A percentile compares a stretch with the other conserved stretches of the same genome.
phyloP scores from a whole-genome alignment of 495 filamentous ascomycete species.

The Hypoxylon trugodes region DNA sequence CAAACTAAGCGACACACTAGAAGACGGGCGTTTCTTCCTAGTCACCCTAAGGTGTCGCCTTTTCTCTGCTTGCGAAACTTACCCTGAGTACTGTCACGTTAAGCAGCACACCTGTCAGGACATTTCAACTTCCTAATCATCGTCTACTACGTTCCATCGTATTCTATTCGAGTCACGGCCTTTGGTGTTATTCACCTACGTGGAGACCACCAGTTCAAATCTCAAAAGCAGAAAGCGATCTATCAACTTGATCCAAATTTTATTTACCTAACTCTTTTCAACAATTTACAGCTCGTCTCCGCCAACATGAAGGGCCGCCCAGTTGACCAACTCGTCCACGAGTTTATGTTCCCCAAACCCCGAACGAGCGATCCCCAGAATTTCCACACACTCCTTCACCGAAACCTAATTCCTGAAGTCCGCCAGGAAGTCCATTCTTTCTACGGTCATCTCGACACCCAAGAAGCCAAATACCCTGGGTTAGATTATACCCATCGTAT shows the following conservation, averaged over 20 bases:
- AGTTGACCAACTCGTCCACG: conserved; percentile 63
- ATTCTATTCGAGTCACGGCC: conserved; percentile 10
- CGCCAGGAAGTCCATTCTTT: conserved; percentile 84
- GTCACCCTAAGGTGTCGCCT: background rate
- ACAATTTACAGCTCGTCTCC: background rate
- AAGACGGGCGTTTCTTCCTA: background rate
- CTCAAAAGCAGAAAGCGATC: background rate
- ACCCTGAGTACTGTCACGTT: conserved; percentile 1
- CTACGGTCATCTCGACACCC: conserved; percentile 83
- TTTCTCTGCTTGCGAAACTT: conserved; percentile 4
- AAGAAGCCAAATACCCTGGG: conserved; percentile 90
- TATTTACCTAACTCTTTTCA: background rate
- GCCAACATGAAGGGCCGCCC: conserved; percentile 62
- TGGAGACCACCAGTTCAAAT: conserved; percentile 1
- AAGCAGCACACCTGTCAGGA: background rate
- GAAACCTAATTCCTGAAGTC: conserved; percentile 85
- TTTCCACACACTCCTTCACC: conserved; percentile 61
- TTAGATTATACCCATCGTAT: conserved; percentile 83
- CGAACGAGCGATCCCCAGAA: conserved; percentile 59
- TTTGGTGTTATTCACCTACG: background rate
- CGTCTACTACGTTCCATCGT: conserved; percentile 9
- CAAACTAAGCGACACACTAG: background rate
- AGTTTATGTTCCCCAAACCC: conserved; percentile 62
- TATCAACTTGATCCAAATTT: background rate
- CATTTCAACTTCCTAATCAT: conserved; percentile 1